Evolutionary conservation across 768 basidiomycete species (phyloP).

Genomic region (Rubroboletus pulcherrimus): DNA sequence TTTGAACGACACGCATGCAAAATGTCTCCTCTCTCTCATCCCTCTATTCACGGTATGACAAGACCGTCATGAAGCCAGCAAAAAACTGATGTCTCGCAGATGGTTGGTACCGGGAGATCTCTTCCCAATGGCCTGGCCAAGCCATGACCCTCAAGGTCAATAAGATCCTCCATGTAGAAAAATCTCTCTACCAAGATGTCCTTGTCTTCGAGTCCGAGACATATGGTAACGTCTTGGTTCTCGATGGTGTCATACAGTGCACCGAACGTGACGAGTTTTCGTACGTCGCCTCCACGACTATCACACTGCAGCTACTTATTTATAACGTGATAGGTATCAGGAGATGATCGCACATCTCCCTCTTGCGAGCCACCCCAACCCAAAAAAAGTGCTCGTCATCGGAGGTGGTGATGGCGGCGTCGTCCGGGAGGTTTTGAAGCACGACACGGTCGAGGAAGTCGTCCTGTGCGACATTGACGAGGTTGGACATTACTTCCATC

Average conservation of each 20-base stretch:
- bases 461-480: constrained; percentile 98
- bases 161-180: constrained; percentile 91
- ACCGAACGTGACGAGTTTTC: constrained; percentile 99
- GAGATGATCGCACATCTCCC: constrained; percentile 99
- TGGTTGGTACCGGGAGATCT: constrained; percentile 96
- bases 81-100: constrained; percentile 39
- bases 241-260: constrained; percentile 95
- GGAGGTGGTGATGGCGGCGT: constrained; percentile 99
- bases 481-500: constrained; percentile 36
- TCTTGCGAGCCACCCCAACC: constrained; percentile 94
- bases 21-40: constrained; percentile 57
- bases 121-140: constrained; percentile 95
- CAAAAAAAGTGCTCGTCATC: constrained; percentile 92
- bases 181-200: constrained; percentile 93
- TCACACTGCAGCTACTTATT: neutral
- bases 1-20: constrained; percentile 6
- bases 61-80: constrained; percentile 2
- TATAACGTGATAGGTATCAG: constrained; percentile 66
- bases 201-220: constrained; percentile 96
- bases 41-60: constrained; percentile 47
- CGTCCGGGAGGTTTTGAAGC: constrained; percentile 95
- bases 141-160: constrained; percentile 97
- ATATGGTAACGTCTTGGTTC: constrained; percentile 93
- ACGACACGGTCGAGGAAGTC: constrained; percentile 84
- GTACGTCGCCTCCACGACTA: constrained; percentile 45